These are phyloP conservation scores for Diddensiella santjacobensis DNA, from an alignment of 805 yeast genomes.

Conservation along the genomic window DNA sequence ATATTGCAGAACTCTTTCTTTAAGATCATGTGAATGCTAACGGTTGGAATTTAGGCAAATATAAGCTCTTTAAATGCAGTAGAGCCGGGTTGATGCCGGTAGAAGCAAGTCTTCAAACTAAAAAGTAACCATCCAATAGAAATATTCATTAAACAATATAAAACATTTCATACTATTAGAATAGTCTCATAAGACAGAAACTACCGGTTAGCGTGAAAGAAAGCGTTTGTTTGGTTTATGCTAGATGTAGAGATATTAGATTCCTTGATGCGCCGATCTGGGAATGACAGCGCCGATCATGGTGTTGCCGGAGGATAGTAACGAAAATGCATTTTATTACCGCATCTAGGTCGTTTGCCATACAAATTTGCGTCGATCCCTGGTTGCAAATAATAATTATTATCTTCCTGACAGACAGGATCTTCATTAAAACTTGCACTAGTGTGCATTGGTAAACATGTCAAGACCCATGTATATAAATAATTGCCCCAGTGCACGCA, in stretches of 20 bases:
- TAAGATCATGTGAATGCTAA: too few relatives aligned
- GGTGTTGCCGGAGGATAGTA: neutral
- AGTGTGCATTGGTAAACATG: too few relatives aligned
- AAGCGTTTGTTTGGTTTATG: neutral
- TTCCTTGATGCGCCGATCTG: constrained; percentile 1
- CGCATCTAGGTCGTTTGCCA: neutral
- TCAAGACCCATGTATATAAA: too few relatives aligned
- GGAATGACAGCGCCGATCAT: neutral
- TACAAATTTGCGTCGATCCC: neutral
- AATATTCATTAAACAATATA: too few relatives aligned
- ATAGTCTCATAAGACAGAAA: neutral
- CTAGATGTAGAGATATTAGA: neutral
- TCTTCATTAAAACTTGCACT: neutral
- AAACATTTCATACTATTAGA: too few relatives aligned
- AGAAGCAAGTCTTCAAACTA: too few relatives aligned
- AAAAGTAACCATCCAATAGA: too few relatives aligned
- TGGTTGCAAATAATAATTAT: neutral
- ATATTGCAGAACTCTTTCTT: too few relatives aligned
- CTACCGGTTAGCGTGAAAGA: neutral
- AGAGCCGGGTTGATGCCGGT: too few relatives aligned
- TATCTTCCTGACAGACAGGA: neutral
- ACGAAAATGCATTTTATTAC: neutral
- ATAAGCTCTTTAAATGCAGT: too few relatives aligned
- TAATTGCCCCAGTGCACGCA: too few relatives aligned
- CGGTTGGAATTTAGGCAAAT: too few relatives aligned